Evolutionary conservation across 768 basidiomycete species (phyloP), one percentile per base, ranked within the genome.

Genomic region (Lepiota subincarnata): DNA sequence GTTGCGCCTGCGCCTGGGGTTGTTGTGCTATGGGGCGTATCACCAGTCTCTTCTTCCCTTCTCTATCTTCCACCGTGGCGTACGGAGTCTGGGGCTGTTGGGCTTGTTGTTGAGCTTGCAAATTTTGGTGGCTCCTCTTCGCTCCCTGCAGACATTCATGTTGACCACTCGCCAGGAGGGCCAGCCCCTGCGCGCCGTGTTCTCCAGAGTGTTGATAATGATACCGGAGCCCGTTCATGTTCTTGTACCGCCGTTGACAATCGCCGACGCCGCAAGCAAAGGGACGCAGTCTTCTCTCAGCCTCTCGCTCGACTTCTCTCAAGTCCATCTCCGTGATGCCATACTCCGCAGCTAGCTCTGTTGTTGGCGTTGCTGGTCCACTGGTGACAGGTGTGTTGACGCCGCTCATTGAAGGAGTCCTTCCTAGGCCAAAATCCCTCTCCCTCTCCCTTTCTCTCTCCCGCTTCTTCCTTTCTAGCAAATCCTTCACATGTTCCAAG

Each of bases 201-300:
- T 94, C 92, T 10, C 95, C 96, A 18, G 89, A 89, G 70, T 98
- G 96, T 68, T 94, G 89, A 66, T 98, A 98, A 70, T 98, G 96
- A 58, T 98, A 98, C 63, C 90, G 72, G 57, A 98, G 73, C 0
- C 96, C 96, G 68, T 98, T 98, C 94, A 98, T 96, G 66, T 99
- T 98, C 80, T 98, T 94, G 74, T 98, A 98, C 64, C 95, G 70
- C 64, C 95, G 80, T 66, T 81, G 78, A 62, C 89, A 91, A 59
- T 90, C 88, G 16, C 89, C 89, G 4, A 95, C 88, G 5, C 90
- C 87, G 60, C 94, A 98, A 0, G 90, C 89, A 64, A 89, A 98
- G 2, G 94, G 94, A 36, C 90, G 73, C 48, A 90, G 70, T 10
- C 88, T 73, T 53, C 85, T 78, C 71, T 95, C 92, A 0, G 92